Evolutionary conservation across 192 early-diverging fungal genomes (phyloP), one percentile per base, ranked within the genome.

Genomic region (Rhizophagus sp.): DNA sequence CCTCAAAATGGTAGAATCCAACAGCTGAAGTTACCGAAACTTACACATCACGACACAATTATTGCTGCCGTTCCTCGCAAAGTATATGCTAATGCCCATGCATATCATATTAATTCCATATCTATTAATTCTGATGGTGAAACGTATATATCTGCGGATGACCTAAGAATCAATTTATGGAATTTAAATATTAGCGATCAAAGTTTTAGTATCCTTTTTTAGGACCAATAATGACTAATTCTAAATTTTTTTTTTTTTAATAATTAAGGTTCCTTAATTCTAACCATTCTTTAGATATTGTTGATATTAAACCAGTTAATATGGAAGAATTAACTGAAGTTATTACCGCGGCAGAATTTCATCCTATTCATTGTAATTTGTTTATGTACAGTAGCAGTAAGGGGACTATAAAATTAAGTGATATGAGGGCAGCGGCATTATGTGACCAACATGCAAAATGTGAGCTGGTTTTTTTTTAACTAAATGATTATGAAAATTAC

Each of bases 321-420:
- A 99, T 99, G 98, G 98, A 99, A 81, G 97, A 99, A 79, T 83
- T 99, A 81, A 98, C 97, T 30, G 97, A 99, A 83, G 98, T 99
- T 81, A 99, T 99, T 83, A 99, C 98, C 27, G 95, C 96, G 0
- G 96, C 97, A 49, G 97, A 98, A 87, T 99, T 99, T 87, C 97
- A 99, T 82, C 98, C 98, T 1, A 70, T 82, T 39, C 94, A 96
- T 79, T 99, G 98, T 90, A 98, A 98, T 87, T 84, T 97, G 71
- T 98, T 99, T 84, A 95, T 96, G 92, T 99, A 98, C 89, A 96
- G 95, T 82, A 98, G 95, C 89, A 97, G 96, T 87, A 99, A 97
- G 81, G 98, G 98, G 11, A 96, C 94, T 12, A 97, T 99, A 87
- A 97, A 98, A 84, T 85, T 99, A 74, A 95, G 94, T 76, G 98